phyloP scores from a whole-genome alignment of 2,329 filamentous ascomycete genomes.

The Xylariaceae sp. region DNA sequence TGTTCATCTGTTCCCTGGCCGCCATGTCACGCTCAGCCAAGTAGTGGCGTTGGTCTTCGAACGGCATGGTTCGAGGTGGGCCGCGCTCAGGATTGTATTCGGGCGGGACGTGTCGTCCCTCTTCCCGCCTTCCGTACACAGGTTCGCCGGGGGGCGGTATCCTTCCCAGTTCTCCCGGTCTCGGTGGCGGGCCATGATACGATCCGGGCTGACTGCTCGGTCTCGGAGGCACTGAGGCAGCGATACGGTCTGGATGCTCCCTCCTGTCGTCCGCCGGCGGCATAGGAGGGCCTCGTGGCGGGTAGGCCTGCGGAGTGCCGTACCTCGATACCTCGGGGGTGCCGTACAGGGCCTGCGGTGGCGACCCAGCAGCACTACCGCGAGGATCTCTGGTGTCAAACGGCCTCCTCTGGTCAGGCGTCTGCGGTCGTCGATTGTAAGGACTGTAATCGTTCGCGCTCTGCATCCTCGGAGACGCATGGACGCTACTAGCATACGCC shows the following conservation, averaged over 20 bases:
- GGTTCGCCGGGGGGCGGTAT: constrained; percentile 28
- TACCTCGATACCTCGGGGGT: constrained; percentile 54
- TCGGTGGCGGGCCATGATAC: constrained; percentile 36
- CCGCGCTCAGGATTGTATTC: constrained; percentile 49
- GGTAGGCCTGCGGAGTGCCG: constrained; percentile 50
- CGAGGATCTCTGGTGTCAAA: constrained; percentile 40
- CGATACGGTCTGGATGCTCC: constrained; percentile 27
- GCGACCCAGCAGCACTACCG: constrained; percentile 38
- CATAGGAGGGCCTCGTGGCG: constrained; percentile 40
- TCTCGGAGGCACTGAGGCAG: constrained; percentile 34
- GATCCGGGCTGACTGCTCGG: constrained; percentile 46
- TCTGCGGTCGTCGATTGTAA: constrained; percentile 59
- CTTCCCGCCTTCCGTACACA: constrained; percentile 43
- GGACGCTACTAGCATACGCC: constrained; percentile 39
- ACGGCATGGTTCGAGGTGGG: constrained; percentile 35
- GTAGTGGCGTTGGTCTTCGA: constrained; percentile 47
- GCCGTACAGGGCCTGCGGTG: constrained; percentile 38
- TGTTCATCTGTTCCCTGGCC: constrained; percentile 28
- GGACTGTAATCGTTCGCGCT: constrained; percentile 46
- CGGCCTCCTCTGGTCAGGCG: constrained; percentile 58
- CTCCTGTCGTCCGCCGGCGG: constrained; percentile 39
- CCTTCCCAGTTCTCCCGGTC: constrained; percentile 40
- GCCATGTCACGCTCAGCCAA: constrained; percentile 38
- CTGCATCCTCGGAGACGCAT: constrained; percentile 50
- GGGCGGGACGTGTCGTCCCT: constrained; percentile 30